Conservation (phyloP, 768 basidiomycete species). For the Sarcomyxa edulis region DNA sequence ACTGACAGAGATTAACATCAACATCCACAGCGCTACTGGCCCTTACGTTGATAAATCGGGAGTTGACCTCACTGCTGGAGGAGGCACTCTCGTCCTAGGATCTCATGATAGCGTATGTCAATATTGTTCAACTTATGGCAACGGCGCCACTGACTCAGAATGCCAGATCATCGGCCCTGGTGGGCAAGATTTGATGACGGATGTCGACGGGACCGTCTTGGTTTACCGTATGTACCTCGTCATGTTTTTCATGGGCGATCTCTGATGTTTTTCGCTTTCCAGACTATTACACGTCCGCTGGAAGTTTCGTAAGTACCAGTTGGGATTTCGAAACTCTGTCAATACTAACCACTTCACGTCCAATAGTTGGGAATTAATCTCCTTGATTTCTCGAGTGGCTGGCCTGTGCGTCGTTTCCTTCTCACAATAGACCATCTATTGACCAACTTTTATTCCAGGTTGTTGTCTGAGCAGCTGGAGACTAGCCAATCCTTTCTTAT, state of each 20-base stretch:
- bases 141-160: neutral
- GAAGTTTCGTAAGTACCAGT: slow-evolving; percentile 15
- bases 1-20: neutral
- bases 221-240: slow-evolving; percentile 20
- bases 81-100: slow-evolving; percentile 46
- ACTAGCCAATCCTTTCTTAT: neutral
- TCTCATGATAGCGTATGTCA: slow-evolving; percentile 35
- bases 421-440: too few species aligned
- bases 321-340: neutral
- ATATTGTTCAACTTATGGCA: neutral
- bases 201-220: slow-evolving; percentile 22
- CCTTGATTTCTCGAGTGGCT: slow-evolving; percentile 25
- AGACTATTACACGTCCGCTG: slow-evolving; percentile 26
- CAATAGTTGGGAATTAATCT: slow-evolving; percentile 23
- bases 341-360: neutral
- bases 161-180: slow-evolving; percentile 47
- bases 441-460: neutral
- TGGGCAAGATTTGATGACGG: slow-evolving; percentile 44
- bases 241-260: neutral
- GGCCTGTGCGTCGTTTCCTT: slow-evolving; percentile 20
- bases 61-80: slow-evolving; percentile 38
- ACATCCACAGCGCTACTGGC: slow-evolving; percentile 29
- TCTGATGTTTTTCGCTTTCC: neutral
- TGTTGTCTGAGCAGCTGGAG: slow-evolving; percentile 1
- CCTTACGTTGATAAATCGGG: slow-evolving; percentile 43